Evolutionary conservation across 169 alveolate species (phyloP).

Genomic region (Theileria equi): DNA sequence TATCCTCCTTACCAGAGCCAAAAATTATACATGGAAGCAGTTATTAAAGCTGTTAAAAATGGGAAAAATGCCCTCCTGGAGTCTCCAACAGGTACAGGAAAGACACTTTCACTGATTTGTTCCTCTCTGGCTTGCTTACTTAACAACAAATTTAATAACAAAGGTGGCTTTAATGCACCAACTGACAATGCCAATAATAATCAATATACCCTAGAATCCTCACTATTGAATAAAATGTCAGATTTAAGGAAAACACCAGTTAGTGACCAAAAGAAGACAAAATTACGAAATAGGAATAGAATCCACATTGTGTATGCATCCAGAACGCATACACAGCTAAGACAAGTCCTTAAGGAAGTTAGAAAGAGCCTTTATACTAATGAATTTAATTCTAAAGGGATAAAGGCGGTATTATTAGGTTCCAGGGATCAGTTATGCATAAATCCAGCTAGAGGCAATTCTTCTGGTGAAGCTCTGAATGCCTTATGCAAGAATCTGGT

Average conservation of each 20-base stretch:
- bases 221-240: slow-evolving; percentile 17
- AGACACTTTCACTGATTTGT: slow-evolving; percentile 89
- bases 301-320: slow-evolving; percentile 87
- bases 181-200: slow-evolving; percentile 14
- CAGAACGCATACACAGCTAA: slow-evolving; percentile 90
- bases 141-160: slow-evolving; percentile 63
- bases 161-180: slow-evolving; percentile 41
- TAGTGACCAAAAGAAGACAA: slow-evolving; percentile 13
- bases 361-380: slow-evolving; percentile 68
- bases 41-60: slow-evolving; percentile 73
- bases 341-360: slow-evolving; percentile 87
- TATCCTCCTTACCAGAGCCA: slow-evolving; percentile 82
- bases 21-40: slow-evolving; percentile 75
- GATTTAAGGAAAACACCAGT: slow-evolving; percentile 38
- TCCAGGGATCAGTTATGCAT: slow-evolving; percentile 89
- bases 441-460: slow-evolving; percentile 72
- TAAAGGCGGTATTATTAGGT: slow-evolving; percentile 81
- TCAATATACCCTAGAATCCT: slow-evolving; percentile 19
- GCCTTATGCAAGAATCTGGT: slow-evolving; percentile 74
- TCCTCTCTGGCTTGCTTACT: slow-evolving; percentile 82
- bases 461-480: slow-evolving; percentile 75
- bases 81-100: slow-evolving; percentile 98
- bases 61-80: slow-evolving; percentile 88
- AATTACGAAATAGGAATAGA: slow-evolving; percentile 10
- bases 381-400: slow-evolving; percentile 76